Base-by-base conservation (phyloP, 495 filamentous ascomycete species). In the Penicillium silybi region DNA sequence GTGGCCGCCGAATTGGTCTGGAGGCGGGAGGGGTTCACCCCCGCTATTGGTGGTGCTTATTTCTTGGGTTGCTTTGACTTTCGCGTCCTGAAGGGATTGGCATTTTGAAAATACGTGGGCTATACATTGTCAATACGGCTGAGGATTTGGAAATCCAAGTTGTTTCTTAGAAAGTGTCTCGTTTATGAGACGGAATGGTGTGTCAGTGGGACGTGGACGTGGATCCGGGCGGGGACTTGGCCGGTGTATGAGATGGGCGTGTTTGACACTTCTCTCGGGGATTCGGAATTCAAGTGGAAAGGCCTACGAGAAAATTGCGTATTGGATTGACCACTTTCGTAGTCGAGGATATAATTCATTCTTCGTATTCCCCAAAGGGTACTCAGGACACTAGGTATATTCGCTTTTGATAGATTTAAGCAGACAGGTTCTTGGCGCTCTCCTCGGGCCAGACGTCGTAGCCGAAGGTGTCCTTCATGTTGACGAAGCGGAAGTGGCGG, bases 391-490 rank as follows among this genome's bases (percentile, higher is more conserved):
- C 29, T 32, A 32, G 29, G 29, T 44, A 54, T 41, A 39, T 38
- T 52, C 45, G 29, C 29, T 32, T 32, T 32, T 11, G 32, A 26
- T 22, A 8, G 37, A 15, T 9, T 57, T 64, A 74, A 46, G 65
- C 66, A 46, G 69, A 74, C 37, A 71, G 41, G 44, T 71, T 58
- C 62, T 64, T 65, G 32, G 67, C 69, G 32, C 69, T 68, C 71
- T 77, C 74, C 61, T 75, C 67, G 22, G 72, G 71, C 74, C 74
- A 77, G 25, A 74, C 67, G 41, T 75, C 67, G 56, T 79, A 82
- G 13, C 76, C 81, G 61, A 83, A 82, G 45, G 77, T 80, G 48
- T 90, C 84, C 73, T 87, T 89, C 86, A 89, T 89, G 68, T 90
- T 88, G 37, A 90, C 85, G 63, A 90, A 89, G 48, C 87, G 79